A percentile compares a stretch with the other conserved stretches of the same genome.
phyloP scores from a whole-genome alignment of 805 yeast genomes.

The Metschnikowia arizonensis region DNA sequence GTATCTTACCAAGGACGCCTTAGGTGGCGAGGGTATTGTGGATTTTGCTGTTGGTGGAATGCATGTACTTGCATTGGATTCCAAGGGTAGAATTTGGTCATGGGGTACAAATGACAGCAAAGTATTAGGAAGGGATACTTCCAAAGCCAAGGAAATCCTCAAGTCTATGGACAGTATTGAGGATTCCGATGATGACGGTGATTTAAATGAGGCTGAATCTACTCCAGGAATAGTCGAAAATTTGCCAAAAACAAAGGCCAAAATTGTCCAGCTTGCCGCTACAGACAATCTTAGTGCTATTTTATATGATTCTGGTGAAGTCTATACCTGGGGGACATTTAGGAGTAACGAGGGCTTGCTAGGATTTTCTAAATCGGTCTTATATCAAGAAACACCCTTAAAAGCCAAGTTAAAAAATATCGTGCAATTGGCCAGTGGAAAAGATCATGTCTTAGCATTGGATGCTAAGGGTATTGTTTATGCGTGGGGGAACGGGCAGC shows the following conservation, averaged over 20 bases:
- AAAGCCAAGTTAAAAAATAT: slow-evolving; percentile 59
- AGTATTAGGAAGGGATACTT: slow-evolving; percentile 84
- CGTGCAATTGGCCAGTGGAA: slow-evolving; percentile 85
- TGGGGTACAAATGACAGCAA: slow-evolving; percentile 98
- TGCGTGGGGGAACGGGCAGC: slow-evolving; percentile 98
- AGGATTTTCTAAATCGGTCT: slow-evolving; percentile 67
- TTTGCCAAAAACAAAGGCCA: slow-evolving; percentile 47
- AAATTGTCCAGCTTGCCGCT: slow-evolving; percentile 79
- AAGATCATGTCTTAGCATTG: slow-evolving; percentile 84
- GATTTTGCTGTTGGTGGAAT: slow-evolving; percentile 95
- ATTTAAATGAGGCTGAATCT: slow-evolving; percentile 81
- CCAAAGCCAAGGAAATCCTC: slow-evolving; percentile 54
- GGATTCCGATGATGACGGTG: slow-evolving; percentile 60
- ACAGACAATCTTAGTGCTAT: slow-evolving; percentile 89
- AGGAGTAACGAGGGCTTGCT: slow-evolving; percentile 88
- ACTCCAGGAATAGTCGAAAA: slow-evolving; percentile 78
- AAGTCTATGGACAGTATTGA: slow-evolving; percentile 62
- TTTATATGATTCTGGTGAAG: slow-evolving; percentile 74
- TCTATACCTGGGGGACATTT: slow-evolving; percentile 98
- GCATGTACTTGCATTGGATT: slow-evolving; percentile 83
- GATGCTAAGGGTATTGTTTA: slow-evolving; percentile 82
- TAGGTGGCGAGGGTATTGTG: slow-evolving; percentile 59
- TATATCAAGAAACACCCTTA: slow-evolving; percentile 64
- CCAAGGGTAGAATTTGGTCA: slow-evolving; percentile 80
- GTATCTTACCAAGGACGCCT: slow-evolving; percentile 49